Evolutionary conservation across 176 grass and related monocot genomes (phyloP), one percentile per base, ranked within the genome.

Genomic region (Raddia guianensis): DNA sequence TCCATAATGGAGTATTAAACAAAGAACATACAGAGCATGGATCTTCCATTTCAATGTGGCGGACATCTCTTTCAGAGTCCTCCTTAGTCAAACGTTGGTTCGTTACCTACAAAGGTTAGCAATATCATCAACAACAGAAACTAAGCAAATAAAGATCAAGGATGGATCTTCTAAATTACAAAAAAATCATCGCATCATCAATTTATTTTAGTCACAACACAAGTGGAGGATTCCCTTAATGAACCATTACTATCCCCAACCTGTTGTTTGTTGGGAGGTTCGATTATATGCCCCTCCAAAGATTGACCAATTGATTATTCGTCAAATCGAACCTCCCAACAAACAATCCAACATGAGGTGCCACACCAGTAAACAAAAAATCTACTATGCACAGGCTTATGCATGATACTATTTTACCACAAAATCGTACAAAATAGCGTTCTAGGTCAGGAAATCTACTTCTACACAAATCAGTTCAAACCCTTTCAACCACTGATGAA

Each of bases 41-140:
- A 87, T 85, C 16, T 87, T 98, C 86, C 47, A 98, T 82, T 86
- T 92, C 88, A 76, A 98, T 91, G 83, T 93, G 90, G 43, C 79
- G 86, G 70, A 95, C 95, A 68, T 98, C 86, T 95, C 88, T 93
- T 47, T 84, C 86, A 84, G 81, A 73, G 50, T 70, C 68, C 50
- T 74, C 81, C 79, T 93, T 91, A 43, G 90, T 87, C 63, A 95
- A 81, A 60, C 32, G 55, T 57, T 69, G 68, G 60, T 88, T 90
- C 86, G 82, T 83, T 63, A 90, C 85, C 86, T 84, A 66, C 57
- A 77, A 63, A 63, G 9, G 32, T 49, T 65, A 75, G 42, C 7
- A 80, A 72, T 14, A 68, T 44, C 48, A 75, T 53, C 52, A 40
- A 40, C 37, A 40, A 2, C 37, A 40, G 37, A 54, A 84, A 69